Evolutionary conservation across 2,329 filamentous ascomycete species (phyloP), one percentile per base, ranked within the genome.

Genomic region (Cladobotryum protrusum): DNA sequence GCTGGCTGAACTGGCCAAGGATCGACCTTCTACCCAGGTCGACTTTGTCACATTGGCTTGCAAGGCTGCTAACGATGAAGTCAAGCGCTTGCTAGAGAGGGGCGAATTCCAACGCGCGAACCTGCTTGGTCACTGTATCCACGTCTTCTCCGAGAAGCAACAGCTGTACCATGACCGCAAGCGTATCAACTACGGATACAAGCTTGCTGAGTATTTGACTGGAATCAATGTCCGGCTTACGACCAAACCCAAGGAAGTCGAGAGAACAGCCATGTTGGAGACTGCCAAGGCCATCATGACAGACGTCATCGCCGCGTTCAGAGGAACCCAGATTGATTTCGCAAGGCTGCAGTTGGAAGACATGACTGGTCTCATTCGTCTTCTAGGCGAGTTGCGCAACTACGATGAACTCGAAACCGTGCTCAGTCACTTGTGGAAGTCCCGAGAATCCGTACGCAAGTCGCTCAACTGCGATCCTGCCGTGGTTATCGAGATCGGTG

Each of bases 301-400:
- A 2, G 59, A 65, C 29, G 68, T 77, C 1, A 62, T 78, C 6
- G 56, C 61, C 7, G 69, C 69, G 7, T 70, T 74, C 54, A 65
- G 63, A 42, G 63, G 67, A 4, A 59, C 67, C 15, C 62, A 74
- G 15, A 67, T 78, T 40, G 70, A 75, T 50, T 66, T 76, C 37
- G 61, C 68, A 13, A 64, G 67, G 9, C 56, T 78, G 14, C 64
- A 65, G 17, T 68, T 74, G 46, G 63, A 69, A 32, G 73, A 76
- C 35, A 60, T 78, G 1, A 68, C 68, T 15, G 69, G 69, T 7
- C 63, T 77, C 2, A 65, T 75, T 24, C 67, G 67, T 9, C 62
- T 78, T 3, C 65, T 79, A 1, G 75, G 74, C 29, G 68, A 71
- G 19, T 73, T 77, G 50, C 59, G 66, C 49, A 73, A 76, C 57